Evolutionary conservation across 306 rosid genomes (phyloP).

Genomic region (Dalbergia oliveri): DNA sequence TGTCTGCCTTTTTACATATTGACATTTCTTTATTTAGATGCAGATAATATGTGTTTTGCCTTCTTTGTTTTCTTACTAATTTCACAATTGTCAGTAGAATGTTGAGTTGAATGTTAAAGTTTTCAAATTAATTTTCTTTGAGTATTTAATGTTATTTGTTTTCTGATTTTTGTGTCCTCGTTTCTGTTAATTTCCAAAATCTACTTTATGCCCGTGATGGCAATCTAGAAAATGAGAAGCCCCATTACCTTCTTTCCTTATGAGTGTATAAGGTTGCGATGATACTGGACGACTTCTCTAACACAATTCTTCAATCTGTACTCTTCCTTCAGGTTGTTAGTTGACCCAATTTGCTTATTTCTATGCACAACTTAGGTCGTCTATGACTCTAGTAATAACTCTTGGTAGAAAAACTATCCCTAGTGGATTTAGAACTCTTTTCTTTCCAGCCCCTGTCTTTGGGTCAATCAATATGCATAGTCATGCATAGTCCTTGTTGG

Average conservation of each 20-base stretch:
- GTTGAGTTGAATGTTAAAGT: slow-evolving; percentile 17
- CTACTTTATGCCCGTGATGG: not conserved
- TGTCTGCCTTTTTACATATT: slow-evolving; percentile 37
- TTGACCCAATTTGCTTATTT: slow-evolving; percentile 22
- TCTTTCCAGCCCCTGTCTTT: not conserved
- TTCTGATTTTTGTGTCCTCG: not conserved
- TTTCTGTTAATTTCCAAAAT: slow-evolving; percentile 6
- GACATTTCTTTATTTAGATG: slow-evolving; percentile 31
- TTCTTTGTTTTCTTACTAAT: slow-evolving; percentile 10
- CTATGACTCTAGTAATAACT: not conserved
- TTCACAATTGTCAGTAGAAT: slow-evolving; percentile 24
- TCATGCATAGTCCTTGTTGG: not conserved
- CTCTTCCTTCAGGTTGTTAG: slow-evolving; percentile 27
- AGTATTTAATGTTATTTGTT: slow-evolving; percentile 12
- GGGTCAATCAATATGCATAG: not conserved
- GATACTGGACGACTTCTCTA: slow-evolving; percentile 11
- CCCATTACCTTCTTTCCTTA: not conserved
- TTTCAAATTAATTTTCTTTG: not conserved
- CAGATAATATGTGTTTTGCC: not conserved
- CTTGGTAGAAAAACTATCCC: slow-evolving; percentile 19
- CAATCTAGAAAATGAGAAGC: slow-evolving; percentile 18
- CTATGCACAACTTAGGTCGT: not conserved
- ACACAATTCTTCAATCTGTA: not conserved
- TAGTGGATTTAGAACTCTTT: slow-evolving; percentile 12
- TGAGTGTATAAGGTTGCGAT: not conserved